phyloP scores from a whole-genome alignment of 768 basidiomycete genomes.

The Rhodotorula graminis region DNA sequence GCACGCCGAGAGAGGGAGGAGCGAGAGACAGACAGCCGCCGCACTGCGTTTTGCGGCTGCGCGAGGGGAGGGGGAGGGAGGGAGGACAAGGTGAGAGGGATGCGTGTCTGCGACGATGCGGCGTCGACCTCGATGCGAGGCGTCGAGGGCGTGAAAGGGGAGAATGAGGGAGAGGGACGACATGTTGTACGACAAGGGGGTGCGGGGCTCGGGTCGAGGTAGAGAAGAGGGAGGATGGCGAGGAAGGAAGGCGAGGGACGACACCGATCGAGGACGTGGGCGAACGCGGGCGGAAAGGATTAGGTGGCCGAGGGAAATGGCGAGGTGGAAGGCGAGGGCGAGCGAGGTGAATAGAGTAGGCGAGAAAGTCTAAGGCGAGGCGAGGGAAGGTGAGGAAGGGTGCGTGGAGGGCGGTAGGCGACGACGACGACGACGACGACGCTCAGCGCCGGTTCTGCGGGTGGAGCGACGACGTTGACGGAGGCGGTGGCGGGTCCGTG shows the following conservation, averaged over 20 bases:
- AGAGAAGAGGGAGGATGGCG: neutral
- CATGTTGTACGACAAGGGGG: neutral
- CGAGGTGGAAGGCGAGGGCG: no score
- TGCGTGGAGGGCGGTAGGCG: no score
- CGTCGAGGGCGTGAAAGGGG: no score
- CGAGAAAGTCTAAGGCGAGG: neutral
- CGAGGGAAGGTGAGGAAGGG: neutral
- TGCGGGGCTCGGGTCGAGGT: no score
- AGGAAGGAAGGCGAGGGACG: neutral
- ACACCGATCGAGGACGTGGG: neutral
- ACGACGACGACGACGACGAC: neutral
- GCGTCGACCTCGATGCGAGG: no score
- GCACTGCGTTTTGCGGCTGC: no score
- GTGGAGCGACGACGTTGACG: slow-evolving; percentile 16
- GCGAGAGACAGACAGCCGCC: no score
- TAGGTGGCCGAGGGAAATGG: neutral
- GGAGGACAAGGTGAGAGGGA: no score
- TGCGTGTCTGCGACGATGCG: no score
- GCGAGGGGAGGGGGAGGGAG: no score
- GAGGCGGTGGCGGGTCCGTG: slow-evolving; percentile 32
- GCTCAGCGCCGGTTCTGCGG: neutral
- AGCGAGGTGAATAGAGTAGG: neutral
- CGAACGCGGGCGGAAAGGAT: neutral
- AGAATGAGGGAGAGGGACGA: neutral
- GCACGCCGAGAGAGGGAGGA: no score